phyloP scores from a whole-genome alignment of 768 basidiomycete species.

The Hericium erinaceus region DNA sequence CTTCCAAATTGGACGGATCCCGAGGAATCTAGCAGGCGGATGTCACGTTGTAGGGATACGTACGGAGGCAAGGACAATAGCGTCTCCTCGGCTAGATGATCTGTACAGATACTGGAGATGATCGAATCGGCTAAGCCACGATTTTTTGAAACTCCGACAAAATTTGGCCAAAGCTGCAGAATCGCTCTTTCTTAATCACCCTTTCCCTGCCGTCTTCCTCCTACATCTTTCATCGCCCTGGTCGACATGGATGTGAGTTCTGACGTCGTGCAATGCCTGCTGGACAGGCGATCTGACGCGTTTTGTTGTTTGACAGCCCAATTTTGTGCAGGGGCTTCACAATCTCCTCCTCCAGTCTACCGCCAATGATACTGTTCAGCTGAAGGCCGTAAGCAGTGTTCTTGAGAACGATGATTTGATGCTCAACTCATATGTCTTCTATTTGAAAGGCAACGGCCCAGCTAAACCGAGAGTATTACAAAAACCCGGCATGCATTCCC shows the following conservation, averaged over 20 bases:
- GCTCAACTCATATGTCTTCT: no score
- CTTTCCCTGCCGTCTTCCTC: slow-evolving; percentile 7
- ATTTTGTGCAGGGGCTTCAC: slow-evolving; percentile 75
- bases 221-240: slow-evolving; percentile 11
- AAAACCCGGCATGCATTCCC: slow-evolving; percentile 81
- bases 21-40: no score
- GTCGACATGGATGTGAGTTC: slow-evolving; percentile 40
- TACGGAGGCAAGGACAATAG: no score
- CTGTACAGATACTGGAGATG: no score
- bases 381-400: slow-evolving; percentile 68
- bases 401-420: no score
- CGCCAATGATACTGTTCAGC: slow-evolving; percentile 77
- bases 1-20: no score
- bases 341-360: slow-evolving; percentile 78
- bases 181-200: slow-evolving; percentile 13
- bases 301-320: slow-evolving; percentile 33
- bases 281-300: neutral
- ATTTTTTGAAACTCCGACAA: slow-evolving; percentile 46
- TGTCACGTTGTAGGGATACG: no score
- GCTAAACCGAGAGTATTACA: slow-evolving; percentile 90
- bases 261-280: neutral
- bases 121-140: neutral
- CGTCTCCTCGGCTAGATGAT: no score
- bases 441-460: slow-evolving; percentile 71
- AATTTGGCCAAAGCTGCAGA: slow-evolving; percentile 31